Evolutionary conservation across 306 rosid species (phyloP).

Genomic region (Rosa multiflora): DNA sequence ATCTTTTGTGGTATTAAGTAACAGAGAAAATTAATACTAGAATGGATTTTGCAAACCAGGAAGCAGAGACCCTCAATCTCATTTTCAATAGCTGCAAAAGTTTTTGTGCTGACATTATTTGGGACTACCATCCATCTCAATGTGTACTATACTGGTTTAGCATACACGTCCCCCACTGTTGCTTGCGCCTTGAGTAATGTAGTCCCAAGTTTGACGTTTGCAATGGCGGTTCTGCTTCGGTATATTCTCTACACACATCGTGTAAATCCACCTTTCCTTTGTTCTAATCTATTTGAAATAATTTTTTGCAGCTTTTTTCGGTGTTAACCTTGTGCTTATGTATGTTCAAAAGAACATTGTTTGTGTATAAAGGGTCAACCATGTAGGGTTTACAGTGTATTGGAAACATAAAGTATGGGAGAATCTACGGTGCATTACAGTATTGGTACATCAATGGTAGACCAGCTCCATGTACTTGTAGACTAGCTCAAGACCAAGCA

Average conservation of each 20-base stretch:
- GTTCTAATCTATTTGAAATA: background rate
- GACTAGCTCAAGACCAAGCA: background rate
- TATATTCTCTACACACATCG: background rate
- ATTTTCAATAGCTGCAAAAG: constrained; percentile 18
- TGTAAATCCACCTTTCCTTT: background rate
- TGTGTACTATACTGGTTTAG: constrained; percentile 34
- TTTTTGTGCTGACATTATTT: constrained; percentile 31
- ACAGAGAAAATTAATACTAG: background rate
- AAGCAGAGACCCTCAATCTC: constrained; percentile 29
- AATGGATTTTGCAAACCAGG: constrained; percentile 19
- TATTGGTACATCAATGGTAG: background rate
- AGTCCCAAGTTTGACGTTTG: constrained; percentile 37
- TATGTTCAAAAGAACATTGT: background rate
- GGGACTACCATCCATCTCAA: constrained; percentile 41
- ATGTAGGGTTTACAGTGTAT: background rate
- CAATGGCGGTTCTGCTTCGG: constrained; percentile 31
- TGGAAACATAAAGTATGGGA: background rate
- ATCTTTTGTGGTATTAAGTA: background rate
- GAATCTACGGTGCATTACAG: background rate
- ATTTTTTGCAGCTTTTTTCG: background rate
- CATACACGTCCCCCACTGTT: constrained; percentile 35
- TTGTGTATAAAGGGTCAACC: background rate
- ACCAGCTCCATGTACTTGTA: background rate
- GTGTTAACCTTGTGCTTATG: background rate
- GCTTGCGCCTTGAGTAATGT: constrained; percentile 36